These are phyloP conservation scores for Aegle marmelos DNA, from an alignment of 345 rosid species.

Conservation along the genomic window DNA sequence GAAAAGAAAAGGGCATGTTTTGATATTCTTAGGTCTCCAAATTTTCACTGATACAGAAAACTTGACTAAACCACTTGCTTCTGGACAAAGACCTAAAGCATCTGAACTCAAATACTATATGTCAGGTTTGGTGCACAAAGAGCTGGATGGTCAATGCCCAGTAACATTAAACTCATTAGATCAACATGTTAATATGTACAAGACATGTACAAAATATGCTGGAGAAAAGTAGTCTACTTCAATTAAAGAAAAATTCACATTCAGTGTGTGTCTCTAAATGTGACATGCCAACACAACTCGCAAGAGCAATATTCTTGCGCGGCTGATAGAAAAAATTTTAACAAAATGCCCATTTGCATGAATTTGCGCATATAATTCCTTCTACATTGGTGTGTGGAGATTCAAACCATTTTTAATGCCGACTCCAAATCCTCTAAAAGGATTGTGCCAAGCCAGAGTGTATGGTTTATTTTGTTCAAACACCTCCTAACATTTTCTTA, in stretches of 20 bases:
- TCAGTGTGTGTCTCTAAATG: neutral
- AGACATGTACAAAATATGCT: neutral
- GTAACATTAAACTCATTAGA: neutral
- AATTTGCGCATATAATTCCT: neutral
- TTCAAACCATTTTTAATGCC: neutral
- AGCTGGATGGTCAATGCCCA: neutral
- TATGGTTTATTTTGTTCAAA: neutral
- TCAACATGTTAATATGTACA: neutral
- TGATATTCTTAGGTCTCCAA: neutral
- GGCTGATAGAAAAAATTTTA: neutral
- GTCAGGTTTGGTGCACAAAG: neutral
- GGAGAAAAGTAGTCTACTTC: neutral
- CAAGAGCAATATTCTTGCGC: neutral
- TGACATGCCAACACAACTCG: neutral
- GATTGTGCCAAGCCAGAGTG: neutral
- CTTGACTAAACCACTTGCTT: neutral
- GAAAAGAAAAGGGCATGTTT: constrained; percentile 12
- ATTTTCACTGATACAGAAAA: neutral
- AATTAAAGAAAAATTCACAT: neutral
- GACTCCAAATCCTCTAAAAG: constrained; percentile 9
- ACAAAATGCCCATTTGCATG: neutral
- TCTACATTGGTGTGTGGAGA: neutral
- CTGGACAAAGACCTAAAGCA: neutral
- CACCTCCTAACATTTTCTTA: constrained; percentile 10
- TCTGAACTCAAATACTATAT: neutral